These are phyloP conservation scores for Polytolypa hystricis DNA, from an alignment of 2,329 filamentous ascomycete genomes.

Conservation along the genomic window DNA sequence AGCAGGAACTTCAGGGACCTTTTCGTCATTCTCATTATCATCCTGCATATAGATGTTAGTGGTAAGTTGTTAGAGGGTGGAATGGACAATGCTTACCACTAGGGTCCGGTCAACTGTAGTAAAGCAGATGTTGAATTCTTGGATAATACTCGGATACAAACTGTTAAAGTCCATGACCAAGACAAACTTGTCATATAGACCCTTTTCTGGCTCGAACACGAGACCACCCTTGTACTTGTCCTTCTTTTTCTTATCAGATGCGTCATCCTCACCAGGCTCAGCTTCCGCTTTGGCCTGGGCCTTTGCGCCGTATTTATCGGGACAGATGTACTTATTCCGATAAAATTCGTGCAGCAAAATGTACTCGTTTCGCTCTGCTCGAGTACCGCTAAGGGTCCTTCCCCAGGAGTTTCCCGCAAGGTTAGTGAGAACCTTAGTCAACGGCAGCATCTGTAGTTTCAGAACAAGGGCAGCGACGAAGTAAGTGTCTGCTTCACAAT, in stretches of 20 bases:
- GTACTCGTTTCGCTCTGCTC: conserved; percentile 96
- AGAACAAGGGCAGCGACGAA: conserved; percentile 87
- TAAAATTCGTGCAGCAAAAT: conserved; percentile 97
- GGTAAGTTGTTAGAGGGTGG: not conserved
- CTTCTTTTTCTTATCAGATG: conserved; percentile 78
- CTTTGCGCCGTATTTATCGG: conserved; percentile 80
- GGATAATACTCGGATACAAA: conserved; percentile 94
- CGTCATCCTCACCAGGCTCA: conserved; percentile 57
- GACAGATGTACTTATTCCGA: conserved; percentile 94
- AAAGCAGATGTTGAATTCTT: conserved; percentile 99
- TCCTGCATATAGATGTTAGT: conserved; percentile 9
- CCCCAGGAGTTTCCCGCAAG: conserved; percentile 98
- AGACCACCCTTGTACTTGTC: conserved; percentile 99
- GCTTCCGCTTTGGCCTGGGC: conserved; percentile 63
- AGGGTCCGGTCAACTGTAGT: conserved; percentile 79
- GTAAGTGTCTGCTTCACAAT: conserved; percentile 91
- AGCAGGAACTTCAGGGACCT: conserved; percentile 73
- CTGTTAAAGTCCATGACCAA: conserved; percentile 99
- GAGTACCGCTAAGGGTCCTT: conserved; percentile 84
- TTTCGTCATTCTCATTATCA: conserved; percentile 68
- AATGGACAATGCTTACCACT: conserved; percentile 43
- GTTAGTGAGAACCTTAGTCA: conserved; percentile 93
- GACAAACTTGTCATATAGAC: conserved; percentile 94
- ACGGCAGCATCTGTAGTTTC: conserved; percentile 77
- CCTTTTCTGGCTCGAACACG: conserved; percentile 95